These are phyloP conservation scores for Boletus patriciae DNA, from an alignment of 768 basidiomycete genomes.

Conservation along the genomic window DNA sequence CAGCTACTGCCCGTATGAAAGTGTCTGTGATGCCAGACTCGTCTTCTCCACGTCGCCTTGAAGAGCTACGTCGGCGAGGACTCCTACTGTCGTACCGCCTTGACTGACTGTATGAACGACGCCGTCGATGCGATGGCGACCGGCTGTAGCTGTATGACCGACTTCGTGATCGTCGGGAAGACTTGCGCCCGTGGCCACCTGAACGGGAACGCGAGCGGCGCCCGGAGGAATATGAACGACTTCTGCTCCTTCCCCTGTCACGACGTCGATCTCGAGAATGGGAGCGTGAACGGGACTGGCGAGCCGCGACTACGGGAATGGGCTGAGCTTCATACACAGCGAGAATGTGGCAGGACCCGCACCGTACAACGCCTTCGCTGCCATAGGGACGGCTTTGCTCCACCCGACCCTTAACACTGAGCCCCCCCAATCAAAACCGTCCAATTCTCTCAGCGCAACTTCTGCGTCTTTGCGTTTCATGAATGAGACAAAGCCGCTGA, in stretches of 20 bases:
- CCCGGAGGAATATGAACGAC: slow-evolving; percentile 25
- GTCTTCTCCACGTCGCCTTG: slow-evolving; percentile 49
- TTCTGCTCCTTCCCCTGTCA: slow-evolving; percentile 25
- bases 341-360: slow-evolving; percentile 15
- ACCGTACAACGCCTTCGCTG: slow-evolving; percentile 81
- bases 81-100: slow-evolving; percentile 46
- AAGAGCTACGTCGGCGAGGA: slow-evolving; percentile 40
- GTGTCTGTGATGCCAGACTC: slow-evolving; percentile 66
- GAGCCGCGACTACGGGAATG: slow-evolving; percentile 18
- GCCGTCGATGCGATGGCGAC: slow-evolving; percentile 40
- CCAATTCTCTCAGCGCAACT: slow-evolving; percentile 80
- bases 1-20: slow-evolving; percentile 86
- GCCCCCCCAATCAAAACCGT: slow-evolving; percentile 95
- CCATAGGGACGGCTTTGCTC: slow-evolving; percentile 95
- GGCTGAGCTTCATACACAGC: not conserved
- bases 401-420: slow-evolving; percentile 86
- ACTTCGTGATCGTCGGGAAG: slow-evolving; percentile 27
- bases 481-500: slow-evolving; percentile 96
- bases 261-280: slow-evolving; percentile 32
- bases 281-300: slow-evolving; percentile 36
- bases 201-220: slow-evolving; percentile 35
- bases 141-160: slow-evolving; percentile 34
- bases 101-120: slow-evolving; percentile 52
- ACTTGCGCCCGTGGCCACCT: slow-evolving; percentile 27
- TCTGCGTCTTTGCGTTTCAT: slow-evolving; percentile 95